Base-by-base conservation (phyloP, 2,329 filamentous ascomycete genomes). In the Aspergillus flavus region DNA sequence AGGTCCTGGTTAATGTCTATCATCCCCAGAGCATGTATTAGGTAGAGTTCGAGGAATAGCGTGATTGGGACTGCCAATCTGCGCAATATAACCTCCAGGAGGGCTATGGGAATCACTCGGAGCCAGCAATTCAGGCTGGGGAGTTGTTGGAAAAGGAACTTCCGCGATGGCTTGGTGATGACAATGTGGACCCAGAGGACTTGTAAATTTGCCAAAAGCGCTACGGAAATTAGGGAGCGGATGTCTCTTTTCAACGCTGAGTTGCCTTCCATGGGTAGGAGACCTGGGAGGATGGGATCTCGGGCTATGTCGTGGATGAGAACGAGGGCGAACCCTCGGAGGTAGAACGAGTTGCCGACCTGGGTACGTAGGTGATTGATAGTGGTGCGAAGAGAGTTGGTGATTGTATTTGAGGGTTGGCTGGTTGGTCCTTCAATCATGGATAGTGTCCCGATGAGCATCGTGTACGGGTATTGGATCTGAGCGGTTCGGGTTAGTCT, bases 231-330 rank as follows among this genome's bases (percentile, higher is more conserved):
- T n/a, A 52, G 46, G 26, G 23, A 52, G 46, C 46, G 12, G 23
- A 30, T 30, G 21, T 52, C 16, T 52, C 21, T 14, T n/a, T 52
- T 30, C 3, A 52, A 26, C 21, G 14, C 2, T 26, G 46, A 52
- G 46, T 52, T 52, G 6, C 9, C 46, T n/a, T 52, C n/a, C 3
- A 52, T 30, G 19, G 46, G 46, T 30, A 52, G 46, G 26, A 52
- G 46, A 30, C 26, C 46, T 52, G 23, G 26, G 6, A 52, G 46
- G 46, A 52, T 52, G 46, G 26, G 30, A 52, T 30, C 46, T 52
- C 26, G 46, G 46, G 46, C 46, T 52, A 52, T 52, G 23, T 52
- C 46, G 46, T 52, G 46, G 46, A 52, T n/a, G 26, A 52, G 46
- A 14, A 52, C 46, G 26, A 52, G 46, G 46, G 46, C 46, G 46